Conservation (phyloP, 768 basidiomycete genomes). For the Mycena capillaripes region DNA sequence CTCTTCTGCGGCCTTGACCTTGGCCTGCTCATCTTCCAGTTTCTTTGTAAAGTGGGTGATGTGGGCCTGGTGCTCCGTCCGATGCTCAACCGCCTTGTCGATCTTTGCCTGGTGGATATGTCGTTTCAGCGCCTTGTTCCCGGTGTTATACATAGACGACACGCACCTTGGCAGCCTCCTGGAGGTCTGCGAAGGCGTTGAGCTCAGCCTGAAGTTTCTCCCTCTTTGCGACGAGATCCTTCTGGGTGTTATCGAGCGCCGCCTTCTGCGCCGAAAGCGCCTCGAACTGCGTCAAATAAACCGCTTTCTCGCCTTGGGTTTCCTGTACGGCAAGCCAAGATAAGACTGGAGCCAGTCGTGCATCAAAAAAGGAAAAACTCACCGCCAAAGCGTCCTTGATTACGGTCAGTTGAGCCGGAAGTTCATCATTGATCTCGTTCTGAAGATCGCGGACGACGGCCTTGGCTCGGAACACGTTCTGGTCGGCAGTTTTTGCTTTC, state of each 20-base stretch:
- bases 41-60: conserved; percentile 67
- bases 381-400: conserved; percentile 70
- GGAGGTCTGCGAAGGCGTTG: conserved; percentile 62
- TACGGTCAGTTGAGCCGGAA: conserved; percentile 73
- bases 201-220: conserved; percentile 65
- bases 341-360: conserved; percentile 3
- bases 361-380: conserved; percentile 33
- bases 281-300: conserved; percentile 62
- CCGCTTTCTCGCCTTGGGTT: conserved; percentile 64
- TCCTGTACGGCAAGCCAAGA: conserved; percentile 55
- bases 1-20: conserved; percentile 60
- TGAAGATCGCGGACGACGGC: conserved; percentile 57
- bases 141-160: neutral
- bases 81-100: conserved; percentile 60
- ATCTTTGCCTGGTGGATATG: conserved; percentile 59
- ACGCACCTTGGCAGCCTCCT: conserved; percentile 61
- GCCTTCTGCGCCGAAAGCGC: conserved; percentile 60
- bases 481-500: conserved; percentile 45
- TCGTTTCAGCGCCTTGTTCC: conserved; percentile 4
- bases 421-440: conserved; percentile 76
- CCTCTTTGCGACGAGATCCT: conserved; percentile 55
- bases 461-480: conserved; percentile 49
- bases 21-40: conserved; percentile 61
- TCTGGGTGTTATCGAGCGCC: conserved; percentile 62
- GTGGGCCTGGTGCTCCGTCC: conserved; percentile 64